Conservation (phyloP, 805 yeast species). For the Wickerhamomyces rabaulensis region DNA sequence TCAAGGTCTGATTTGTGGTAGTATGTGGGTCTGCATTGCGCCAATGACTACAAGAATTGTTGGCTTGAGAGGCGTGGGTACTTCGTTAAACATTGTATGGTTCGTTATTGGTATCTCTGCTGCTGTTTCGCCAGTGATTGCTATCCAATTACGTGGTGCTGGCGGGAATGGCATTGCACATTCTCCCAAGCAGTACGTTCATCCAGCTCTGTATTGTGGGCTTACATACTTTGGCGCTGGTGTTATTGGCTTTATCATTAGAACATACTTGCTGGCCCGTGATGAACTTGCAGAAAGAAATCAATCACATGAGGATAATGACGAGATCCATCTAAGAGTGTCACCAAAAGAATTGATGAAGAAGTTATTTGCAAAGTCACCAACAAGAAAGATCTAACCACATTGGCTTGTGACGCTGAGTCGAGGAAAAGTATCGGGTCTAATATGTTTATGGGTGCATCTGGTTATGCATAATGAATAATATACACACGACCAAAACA, state of each 20-base stretch:
- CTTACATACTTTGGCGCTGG: conserved; percentile 43
- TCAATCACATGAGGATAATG: conserved; percentile 24
- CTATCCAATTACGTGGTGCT: conserved; percentile 40
- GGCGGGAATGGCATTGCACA: conserved; percentile 7
- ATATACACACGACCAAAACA: no score
- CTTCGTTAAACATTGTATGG: conserved; percentile 50
- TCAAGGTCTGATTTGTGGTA: conserved; percentile 55
- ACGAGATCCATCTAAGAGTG: conserved; percentile 18
- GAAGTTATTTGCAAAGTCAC: conserved; percentile 3
- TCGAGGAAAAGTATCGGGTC: no score
- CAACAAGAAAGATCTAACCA: conserved; percentile 5
- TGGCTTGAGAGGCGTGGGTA: conserved; percentile 47
- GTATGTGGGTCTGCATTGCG: conserved; percentile 50
- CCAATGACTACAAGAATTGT: conserved; percentile 46
- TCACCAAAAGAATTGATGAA: neutral
- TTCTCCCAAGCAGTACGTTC: conserved; percentile 41
- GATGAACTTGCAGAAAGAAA: conserved; percentile 29
- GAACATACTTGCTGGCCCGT: conserved; percentile 54
- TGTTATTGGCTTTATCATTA: conserved; percentile 34
- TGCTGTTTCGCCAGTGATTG: conserved; percentile 54
- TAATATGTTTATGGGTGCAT: no score
- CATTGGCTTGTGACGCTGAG: no score
- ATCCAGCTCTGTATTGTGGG: conserved; percentile 58
- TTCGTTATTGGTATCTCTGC: conserved; percentile 43
- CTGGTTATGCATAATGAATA: no score